These are phyloP conservation scores for Talaromyces borbonicus DNA, from an alignment of 495 filamentous ascomycete genomes.

Conservation along the genomic window DNA sequence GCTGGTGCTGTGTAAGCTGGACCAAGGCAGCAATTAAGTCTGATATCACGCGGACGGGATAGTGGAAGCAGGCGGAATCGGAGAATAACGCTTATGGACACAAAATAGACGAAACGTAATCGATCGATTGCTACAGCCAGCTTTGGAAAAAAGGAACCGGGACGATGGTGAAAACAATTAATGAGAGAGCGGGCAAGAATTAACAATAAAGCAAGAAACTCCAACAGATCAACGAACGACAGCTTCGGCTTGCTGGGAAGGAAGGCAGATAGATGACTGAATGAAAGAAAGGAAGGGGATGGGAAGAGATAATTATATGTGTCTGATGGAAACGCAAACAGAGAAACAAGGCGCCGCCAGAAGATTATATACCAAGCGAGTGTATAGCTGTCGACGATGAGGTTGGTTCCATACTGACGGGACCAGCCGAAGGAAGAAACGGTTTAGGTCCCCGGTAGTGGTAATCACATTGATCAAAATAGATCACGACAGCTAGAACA, in stretches of 20 bases:
- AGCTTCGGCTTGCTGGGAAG: conserved; percentile 3
- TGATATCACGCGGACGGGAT: conserved; percentile 2
- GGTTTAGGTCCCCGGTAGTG: background rate
- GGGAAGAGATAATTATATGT: background rate
- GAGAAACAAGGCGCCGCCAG: background rate
- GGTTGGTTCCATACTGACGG: conserved; percentile 3
- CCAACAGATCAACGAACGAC: conserved; percentile 2
- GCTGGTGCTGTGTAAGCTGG: too few species aligned
- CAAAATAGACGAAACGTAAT: conserved; percentile 5
- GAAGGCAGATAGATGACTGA: background rate
- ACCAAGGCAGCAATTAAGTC: conserved; percentile 1
- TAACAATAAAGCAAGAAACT: background rate
- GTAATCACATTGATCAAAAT: conserved; percentile 2
- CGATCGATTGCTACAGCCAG: background rate
- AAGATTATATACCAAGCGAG: conserved; percentile 3
- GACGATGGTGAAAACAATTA: too few species aligned
- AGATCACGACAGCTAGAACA: background rate
- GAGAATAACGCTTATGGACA: background rate
- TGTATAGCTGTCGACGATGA: background rate
- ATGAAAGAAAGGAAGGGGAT: background rate
- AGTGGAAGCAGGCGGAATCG: background rate
- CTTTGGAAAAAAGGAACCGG: too few species aligned
- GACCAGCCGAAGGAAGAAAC: conserved; percentile 5
- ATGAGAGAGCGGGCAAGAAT: background rate
- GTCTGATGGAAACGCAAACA: background rate